Evolutionary conservation across 495 filamentous ascomycete genomes (phyloP).

Genomic region (Aspergillus cristatus): DNA sequence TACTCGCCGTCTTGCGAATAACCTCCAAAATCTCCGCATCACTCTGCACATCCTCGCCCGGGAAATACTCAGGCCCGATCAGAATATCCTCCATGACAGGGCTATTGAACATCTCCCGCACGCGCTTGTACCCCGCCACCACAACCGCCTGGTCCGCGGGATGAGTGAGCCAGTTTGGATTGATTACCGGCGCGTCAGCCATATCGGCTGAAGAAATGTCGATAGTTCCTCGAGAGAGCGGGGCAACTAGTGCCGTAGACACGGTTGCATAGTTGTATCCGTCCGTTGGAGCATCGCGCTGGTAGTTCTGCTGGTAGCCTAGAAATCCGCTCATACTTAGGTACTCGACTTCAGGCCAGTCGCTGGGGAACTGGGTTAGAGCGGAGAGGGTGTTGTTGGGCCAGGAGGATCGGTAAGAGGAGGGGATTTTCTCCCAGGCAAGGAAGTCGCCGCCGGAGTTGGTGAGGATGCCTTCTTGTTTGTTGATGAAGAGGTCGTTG

Average conservation of each 20-base stretch:
- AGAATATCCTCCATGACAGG: conserved; percentile 2
- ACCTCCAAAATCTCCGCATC: conserved; percentile 34
- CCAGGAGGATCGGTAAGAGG: no score
- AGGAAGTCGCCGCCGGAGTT: conserved; percentile 20
- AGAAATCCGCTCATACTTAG: conserved; percentile 35
- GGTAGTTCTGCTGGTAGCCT: no score
- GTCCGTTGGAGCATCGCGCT: no score
- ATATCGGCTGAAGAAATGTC: no score
- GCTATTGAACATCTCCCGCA: conserved; percentile 15
- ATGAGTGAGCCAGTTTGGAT: conserved; percentile 33
- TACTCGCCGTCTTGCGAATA: conserved; percentile 22
- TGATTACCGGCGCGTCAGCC: no score
- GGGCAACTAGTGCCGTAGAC: no score
- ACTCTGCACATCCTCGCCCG: conserved; percentile 24
- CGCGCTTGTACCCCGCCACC: conserved; percentile 32
- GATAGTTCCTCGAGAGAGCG: no score
- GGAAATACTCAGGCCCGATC: conserved; percentile 23
- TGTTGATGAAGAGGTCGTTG: no score
- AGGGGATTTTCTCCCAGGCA: conserved; percentile 32
- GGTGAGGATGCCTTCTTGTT: conserved; percentile 23
- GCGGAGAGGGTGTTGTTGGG: no score
- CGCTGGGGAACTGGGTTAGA: no score
- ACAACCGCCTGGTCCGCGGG: conserved; percentile 28
- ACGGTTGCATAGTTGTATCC: no score
- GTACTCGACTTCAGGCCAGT: conserved; percentile 46